Evolutionary conservation across 768 basidiomycete genomes (phyloP), one percentile per base, ranked within the genome.

Genomic region (Boletus fagicola): DNA sequence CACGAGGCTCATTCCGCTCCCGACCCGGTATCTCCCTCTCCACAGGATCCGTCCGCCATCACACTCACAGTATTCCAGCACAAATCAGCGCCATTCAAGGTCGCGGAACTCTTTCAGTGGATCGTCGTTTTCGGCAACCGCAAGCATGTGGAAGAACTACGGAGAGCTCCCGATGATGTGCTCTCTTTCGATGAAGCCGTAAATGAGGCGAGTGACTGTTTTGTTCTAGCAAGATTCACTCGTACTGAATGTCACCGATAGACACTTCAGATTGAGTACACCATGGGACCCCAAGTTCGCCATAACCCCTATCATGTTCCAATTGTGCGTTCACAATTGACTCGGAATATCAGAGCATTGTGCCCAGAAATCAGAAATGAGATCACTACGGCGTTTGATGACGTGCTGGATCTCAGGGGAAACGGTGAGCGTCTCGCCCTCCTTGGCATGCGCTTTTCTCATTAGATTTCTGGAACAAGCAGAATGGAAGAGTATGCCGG

Each of bases 311-410:
- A 75, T 43, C 77, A 49, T 24, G 1, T 24, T 24, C 9, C 2
- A 9, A 18, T 49, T 18, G 10, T 35, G 15, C 22, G 33, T 9
- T 47, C 52, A 1, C 61, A 67, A 31, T 60, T 78, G 10, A 74
- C 75, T 13, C 69, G 80, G 6, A 77, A 76, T 49, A 65, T 83
- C 9, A 69, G 64, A 1, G 57, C 53, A 2, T 62, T 74, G 4
- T 77, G 79, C 54, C 71, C 76, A 0, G 74, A 76, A 31, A 59
- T 83, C 11, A 69, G 68, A 9, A 74, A 80, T n/a, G 83, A 85
- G 57, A 69, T 82, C 12, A 38, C 61, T 0, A 48, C 61, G 0
- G 71, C 82, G 0, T 77, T 82, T 53, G 62, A 67, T 4, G 77
- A 77, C 3, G 60, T 65, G n/a, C 68, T 84, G 40, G 51, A 59